These are phyloP conservation scores for Neurospora sp. DNA, from an alignment of 2,329 filamentous ascomycete genomes.

Conservation along the genomic window DNA sequence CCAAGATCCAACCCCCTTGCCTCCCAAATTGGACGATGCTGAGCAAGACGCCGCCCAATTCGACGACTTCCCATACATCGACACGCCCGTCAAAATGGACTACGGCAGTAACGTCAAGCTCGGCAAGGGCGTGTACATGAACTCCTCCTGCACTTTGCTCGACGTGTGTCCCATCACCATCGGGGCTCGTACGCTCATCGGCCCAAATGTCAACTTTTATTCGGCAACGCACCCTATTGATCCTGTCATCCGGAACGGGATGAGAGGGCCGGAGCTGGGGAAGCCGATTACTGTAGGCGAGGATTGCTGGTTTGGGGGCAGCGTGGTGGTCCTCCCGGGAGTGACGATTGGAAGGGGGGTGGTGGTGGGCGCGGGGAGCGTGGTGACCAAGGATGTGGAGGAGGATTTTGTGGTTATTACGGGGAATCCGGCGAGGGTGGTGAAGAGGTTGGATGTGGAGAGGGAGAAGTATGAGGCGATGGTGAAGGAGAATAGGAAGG, in stretches of 20 bases:
- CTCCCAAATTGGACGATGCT: conserved; percentile 29
- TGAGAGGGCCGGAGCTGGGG: conserved; percentile 64
- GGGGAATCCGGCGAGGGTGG: conserved; percentile 56
- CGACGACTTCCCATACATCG: conserved; percentile 56
- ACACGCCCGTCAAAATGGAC: conserved; percentile 61
- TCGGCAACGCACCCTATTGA: conserved; percentile 70
- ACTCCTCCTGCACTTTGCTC: conserved; percentile 62
- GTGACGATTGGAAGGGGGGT: conserved; percentile 67
- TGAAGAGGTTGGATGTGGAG: conserved; percentile 28
- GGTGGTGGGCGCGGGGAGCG: conserved; percentile 70
- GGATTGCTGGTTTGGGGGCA: conserved; percentile 73
- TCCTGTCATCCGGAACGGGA: conserved; percentile 63
- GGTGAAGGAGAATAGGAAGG: neutral
- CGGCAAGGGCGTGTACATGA: conserved; percentile 65
- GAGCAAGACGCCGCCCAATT: conserved; percentile 59
- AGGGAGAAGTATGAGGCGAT: conserved; percentile 1
- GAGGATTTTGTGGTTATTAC: conserved; percentile 51
- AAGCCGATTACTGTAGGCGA: conserved; percentile 66
- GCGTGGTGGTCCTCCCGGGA: conserved; percentile 61
- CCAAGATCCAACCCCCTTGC: conserved; percentile 52
- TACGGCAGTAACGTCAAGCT: conserved; percentile 69
- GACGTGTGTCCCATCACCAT: conserved; percentile 69
- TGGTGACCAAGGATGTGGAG: conserved; percentile 71
- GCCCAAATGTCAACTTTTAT: conserved; percentile 69
- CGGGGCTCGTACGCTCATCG: conserved; percentile 67